A percentile compares a stretch with the other conserved stretches of the same genome.
These are phyloP conservation scores for Trichomonas tenax DNA, from an alignment of 208 protist species.

Conservation along the genomic window DNA sequence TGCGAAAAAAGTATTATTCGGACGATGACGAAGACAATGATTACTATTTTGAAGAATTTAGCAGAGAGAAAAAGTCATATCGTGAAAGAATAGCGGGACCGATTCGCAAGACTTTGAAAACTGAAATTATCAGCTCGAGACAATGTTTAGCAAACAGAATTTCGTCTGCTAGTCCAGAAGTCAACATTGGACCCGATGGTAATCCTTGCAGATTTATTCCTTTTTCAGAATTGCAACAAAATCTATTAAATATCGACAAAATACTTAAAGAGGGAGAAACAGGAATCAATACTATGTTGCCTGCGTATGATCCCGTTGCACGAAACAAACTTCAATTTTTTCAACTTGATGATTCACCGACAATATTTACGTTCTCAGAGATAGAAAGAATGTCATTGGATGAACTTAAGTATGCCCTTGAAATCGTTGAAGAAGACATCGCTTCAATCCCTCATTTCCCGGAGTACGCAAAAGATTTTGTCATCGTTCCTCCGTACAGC, in stretches of 20 bases:
- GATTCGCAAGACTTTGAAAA: not conserved
- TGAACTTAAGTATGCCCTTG: not conserved
- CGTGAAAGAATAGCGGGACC: not conserved
- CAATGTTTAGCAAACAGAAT: not conserved
- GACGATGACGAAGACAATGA: not conserved
- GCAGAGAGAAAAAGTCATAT: not conserved
- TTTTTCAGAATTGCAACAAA: not conserved
- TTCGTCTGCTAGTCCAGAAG: not conserved
- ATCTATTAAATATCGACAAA: not conserved
- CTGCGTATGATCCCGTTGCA: not conserved
- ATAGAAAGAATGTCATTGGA: not conserved
- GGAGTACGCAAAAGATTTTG: not conserved
- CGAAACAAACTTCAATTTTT: not conserved
- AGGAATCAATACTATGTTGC: not conserved
- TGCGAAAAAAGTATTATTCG: not conserved
- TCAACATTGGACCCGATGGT: not conserved
- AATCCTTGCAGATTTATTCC: not conserved
- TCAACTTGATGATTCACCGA: not conserved
- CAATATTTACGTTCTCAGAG: not conserved
- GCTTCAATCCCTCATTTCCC: not conserved
- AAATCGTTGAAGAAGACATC: not conserved
- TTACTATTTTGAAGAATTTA: not conserved
- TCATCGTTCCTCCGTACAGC: not conserved
- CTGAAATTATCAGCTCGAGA: not conserved
- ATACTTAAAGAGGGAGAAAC: not conserved